Conservation (phyloP, 176 grass and related monocot genomes). For the Tuctoria greenei region DNA sequence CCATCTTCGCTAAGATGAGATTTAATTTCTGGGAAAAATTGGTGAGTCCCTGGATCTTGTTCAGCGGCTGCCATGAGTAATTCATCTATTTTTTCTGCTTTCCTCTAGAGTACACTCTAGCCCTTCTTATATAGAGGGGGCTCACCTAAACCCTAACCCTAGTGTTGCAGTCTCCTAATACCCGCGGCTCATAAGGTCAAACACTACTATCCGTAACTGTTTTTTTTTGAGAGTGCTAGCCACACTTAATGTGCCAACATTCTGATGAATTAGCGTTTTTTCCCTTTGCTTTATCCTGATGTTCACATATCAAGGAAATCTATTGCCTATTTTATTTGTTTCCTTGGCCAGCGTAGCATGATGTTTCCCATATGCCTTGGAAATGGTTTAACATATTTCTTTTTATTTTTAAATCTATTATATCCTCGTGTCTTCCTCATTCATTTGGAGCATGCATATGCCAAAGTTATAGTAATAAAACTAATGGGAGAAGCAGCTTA, state of each 20-base stretch:
- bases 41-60: no score
- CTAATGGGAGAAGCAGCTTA: background rate
- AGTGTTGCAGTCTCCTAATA: no score
- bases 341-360: background rate
- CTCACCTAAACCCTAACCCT: no score
- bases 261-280: background rate
- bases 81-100: no score
- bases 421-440: background rate
- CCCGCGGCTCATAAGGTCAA: no score
- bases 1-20: no score
- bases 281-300: background rate
- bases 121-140: no score
- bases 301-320: background rate
- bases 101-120: no score
- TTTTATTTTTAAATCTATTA: background rate
- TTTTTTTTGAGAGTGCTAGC: background rate
- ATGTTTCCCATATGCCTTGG: background rate
- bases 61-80: no score
- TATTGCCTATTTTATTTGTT: background rate
- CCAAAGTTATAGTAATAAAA: background rate
- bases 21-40: no score
- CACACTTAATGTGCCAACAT: conserved; percentile 1
- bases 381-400: background rate
- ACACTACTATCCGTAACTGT: no score
- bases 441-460: background rate